Base-by-base conservation (phyloP, 345 rosid genomes). In the Combretum micranthum region DNA sequence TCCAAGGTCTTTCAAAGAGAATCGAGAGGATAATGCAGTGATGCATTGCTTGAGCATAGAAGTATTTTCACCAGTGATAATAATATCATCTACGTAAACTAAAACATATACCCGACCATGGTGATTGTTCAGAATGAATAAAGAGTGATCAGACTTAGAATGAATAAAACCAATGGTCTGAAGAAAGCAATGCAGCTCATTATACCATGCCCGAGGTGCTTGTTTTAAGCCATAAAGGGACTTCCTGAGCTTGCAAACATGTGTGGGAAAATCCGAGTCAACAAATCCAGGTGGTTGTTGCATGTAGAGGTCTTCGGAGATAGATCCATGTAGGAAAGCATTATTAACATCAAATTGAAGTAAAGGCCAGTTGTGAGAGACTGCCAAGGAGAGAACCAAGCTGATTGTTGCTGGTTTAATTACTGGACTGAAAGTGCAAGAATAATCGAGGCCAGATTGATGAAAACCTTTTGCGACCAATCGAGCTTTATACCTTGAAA, bases 221-320 rank as follows among this genome's bases (percentile, higher is more conserved):
- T 42, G 62, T 42, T 71, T 66, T 10, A 54, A 3, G 8, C 61
- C 44, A 3, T 52, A n/a, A n/a, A n/a, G n/a, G n/a, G n/a, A n/a
- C n/a, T n/a, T n/a, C n/a, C n/a, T n/a, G n/a, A n/a, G n/a, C n/a
- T n/a, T n/a, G n/a, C n/a, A n/a, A n/a, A n/a, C n/a, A n/a, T n/a
- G n/a, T n/a, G n/a, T n/a, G n/a, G n/a, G n/a, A n/a, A n/a, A n/a
- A n/a, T n/a, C n/a, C n/a, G n/a, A n/a, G n/a, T n/a, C n/a, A n/a
- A n/a, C n/a, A n/a, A n/a, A n/a, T n/a, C n/a, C n/a, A n/a, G n/a
- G n/a, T n/a, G n/a, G n/a, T n/a, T n/a, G n/a, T n/a, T n/a, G n/a
- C n/a, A n/a, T n/a, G n/a, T n/a, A n/a, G n/a, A n/a, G n/a, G n/a
- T n/a, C n/a, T n/a, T n/a, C n/a, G n/a, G n/a, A n/a, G n/a, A n/a